A percentile compares a stretch with the other conserved stretches of the same genome.
phyloP scores from a whole-genome alignment of 176 grass and related monocot genomes.

The Aechmea fasciata region DNA sequence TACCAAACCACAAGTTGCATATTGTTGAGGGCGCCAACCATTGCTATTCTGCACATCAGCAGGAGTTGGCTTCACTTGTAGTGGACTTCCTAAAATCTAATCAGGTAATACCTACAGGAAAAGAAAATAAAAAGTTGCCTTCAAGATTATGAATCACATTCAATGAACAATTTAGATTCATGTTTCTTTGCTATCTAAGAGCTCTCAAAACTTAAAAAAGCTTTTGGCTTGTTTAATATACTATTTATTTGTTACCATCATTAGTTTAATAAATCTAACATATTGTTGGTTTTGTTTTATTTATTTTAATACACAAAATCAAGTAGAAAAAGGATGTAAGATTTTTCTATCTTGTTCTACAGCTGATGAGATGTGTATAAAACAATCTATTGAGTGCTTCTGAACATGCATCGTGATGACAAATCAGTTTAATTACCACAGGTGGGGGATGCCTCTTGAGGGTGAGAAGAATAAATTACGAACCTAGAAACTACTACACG shows the following conservation, averaged over 20 bases:
- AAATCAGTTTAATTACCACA: background rate
- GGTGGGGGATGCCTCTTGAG: conserved; percentile 1
- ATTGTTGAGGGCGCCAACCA: conserved; percentile 62
- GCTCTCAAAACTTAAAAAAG: background rate
- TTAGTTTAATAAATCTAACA: background rate
- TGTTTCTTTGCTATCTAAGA: background rate
- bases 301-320: background rate
- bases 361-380: background rate
- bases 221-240: background rate
- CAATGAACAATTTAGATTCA: background rate
- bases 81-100: conserved; percentile 39
- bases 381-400: background rate
- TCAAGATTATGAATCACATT: conserved; percentile 35
- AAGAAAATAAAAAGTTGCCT: conserved; percentile 14
- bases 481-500: background rate
- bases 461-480: background rate
- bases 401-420: background rate
- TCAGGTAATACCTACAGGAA: background rate
- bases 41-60: conserved; percentile 46
- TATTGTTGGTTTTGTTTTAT: background rate
- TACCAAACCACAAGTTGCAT: conserved; percentile 59
- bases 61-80: conserved; percentile 34
- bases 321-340: background rate
- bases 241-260: background rate
- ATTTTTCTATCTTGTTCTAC: background rate